These are phyloP conservation scores for Penicillium sp. DNA, from an alignment of 2,329 filamentous ascomycete species.

Conservation along the genomic window DNA sequence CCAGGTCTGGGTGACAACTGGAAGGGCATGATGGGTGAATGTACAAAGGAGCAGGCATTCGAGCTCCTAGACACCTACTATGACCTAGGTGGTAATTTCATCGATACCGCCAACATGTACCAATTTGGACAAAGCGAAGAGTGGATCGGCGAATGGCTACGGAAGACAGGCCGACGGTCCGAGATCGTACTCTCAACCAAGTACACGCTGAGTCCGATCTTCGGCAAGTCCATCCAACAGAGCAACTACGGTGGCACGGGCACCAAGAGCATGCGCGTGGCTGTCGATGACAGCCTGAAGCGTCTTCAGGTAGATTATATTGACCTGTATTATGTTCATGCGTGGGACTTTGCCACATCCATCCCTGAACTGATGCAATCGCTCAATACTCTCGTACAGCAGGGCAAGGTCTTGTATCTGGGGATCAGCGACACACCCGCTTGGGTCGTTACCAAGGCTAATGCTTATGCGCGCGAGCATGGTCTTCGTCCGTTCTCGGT, in stretches of 20 bases:
- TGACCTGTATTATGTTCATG: constrained; percentile 40
- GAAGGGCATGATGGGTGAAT: constrained; percentile 36
- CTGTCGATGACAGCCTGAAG: constrained; percentile 27
- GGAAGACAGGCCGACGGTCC: constrained; percentile 38
- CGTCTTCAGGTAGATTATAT: constrained; percentile 39
- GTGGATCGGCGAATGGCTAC: constrained; percentile 54
- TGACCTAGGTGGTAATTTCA: constrained; percentile 51
- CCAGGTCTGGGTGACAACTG: constrained; percentile 23
- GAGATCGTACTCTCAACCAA: constrained; percentile 25
- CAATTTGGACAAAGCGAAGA: constrained; percentile 48
- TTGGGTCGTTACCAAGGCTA: constrained; percentile 55
- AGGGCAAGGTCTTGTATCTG: constrained; percentile 66
- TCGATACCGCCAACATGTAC: constrained; percentile 53
- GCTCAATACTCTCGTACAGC: constrained; percentile 58
- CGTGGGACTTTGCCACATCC: constrained; percentile 64
- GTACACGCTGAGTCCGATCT: constrained; percentile 46
- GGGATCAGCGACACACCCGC: constrained; percentile 68
- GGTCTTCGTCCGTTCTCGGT: constrained; percentile 68
- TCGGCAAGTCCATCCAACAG: constrained; percentile 35
- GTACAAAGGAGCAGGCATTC: constrained; percentile 46
- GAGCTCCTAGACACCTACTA: constrained; percentile 49
- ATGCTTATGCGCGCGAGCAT: constrained; percentile 63
- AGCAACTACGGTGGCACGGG: constrained; percentile 45
- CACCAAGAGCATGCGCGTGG: constrained; percentile 30
- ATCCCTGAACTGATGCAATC: constrained; percentile 68